Percentiles rank a stretch among this genome's conserved stretches.
phyloP scores from a whole-genome alignment of 148 eudicot genomes.

The Euryodendron excelsum region DNA sequence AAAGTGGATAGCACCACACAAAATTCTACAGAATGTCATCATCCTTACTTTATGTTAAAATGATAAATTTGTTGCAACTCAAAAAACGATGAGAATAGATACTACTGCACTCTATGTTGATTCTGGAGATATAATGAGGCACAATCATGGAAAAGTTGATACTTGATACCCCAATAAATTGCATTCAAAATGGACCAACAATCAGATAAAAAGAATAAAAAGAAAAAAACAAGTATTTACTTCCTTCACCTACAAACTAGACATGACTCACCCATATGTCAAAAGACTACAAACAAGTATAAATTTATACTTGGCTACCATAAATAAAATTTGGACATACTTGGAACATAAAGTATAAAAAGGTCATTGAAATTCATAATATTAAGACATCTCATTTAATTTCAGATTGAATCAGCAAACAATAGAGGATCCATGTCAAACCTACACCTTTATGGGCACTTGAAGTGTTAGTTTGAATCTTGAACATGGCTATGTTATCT shows the following conservation, averaged over 20 bases:
- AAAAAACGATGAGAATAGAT: neutral
- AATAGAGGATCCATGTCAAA: conserved; percentile 4
- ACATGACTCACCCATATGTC: neutral
- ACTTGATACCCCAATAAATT: neutral
- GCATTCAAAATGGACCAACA: neutral
- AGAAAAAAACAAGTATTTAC: neutral
- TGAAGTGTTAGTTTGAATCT: no score
- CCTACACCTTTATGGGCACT: neutral
- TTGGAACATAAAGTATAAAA: neutral
- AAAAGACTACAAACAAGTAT: no score
- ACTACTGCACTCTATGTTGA: neutral
- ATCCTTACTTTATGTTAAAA: neutral
- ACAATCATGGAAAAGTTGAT: neutral
- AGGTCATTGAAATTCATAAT: neutral
- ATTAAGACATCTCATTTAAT: neutral
- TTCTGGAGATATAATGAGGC: neutral
- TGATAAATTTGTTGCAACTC: neutral
- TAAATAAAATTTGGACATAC: neutral
- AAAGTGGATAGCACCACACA: no score
- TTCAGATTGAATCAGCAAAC: no score
- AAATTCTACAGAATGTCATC: no score
- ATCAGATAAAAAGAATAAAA: neutral
- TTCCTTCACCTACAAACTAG: neutral
- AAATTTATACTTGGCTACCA: no score
- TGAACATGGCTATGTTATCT: no score